These are phyloP conservation scores for Prunus salicina DNA, from an alignment of 306 rosid genomes.

Conservation along the genomic window DNA sequence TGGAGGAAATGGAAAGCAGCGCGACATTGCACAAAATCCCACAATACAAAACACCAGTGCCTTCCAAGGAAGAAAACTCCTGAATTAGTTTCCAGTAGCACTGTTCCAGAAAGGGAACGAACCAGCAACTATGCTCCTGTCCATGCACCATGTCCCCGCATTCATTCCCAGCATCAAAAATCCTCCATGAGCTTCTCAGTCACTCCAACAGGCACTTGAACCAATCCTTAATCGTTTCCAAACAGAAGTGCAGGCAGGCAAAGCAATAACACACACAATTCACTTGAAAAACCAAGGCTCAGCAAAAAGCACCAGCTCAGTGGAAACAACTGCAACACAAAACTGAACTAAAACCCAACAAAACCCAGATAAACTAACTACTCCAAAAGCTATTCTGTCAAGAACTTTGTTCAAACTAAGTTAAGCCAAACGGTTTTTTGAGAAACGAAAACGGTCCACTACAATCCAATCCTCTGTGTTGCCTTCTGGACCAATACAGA, in stretches of 20 bases:
- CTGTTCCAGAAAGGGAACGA: conserved; percentile 66
- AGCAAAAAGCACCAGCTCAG: conserved; percentile 26
- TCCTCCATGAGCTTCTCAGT: conserved; percentile 52
- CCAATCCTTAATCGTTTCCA: conserved; percentile 33
- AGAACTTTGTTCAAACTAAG: conserved; percentile 36
- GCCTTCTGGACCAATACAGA: conserved; percentile 35
- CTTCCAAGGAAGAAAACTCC: conserved; percentile 46
- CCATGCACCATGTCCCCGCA: conserved; percentile 97
- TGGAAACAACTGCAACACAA: conserved; percentile 26
- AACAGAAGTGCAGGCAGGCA: conserved; percentile 22
- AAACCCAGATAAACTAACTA: conserved; percentile 23
- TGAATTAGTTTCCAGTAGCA: conserved; percentile 46
- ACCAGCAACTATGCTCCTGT: conserved; percentile 75
- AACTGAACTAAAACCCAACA: conserved; percentile 25
- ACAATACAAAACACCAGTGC: conserved; percentile 35
- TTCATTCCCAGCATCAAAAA: conserved; percentile 74
- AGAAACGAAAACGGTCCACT: conserved; percentile 44
- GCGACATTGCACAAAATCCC: conserved; percentile 91
- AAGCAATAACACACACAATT: conserved; percentile 27
- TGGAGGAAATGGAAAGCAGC: conserved; percentile 96
- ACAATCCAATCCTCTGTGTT: conserved; percentile 39
- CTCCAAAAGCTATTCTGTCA: conserved; percentile 6
- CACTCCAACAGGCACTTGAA: conserved; percentile 36
- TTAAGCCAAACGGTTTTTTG: conserved; percentile 43
- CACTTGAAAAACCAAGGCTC: conserved; percentile 25